Percentiles rank a stretch among this genome's conserved stretches.
phyloP scores from a whole-genome alignment of 352 stramenopile species.

The Phytophthora vignae region DNA sequence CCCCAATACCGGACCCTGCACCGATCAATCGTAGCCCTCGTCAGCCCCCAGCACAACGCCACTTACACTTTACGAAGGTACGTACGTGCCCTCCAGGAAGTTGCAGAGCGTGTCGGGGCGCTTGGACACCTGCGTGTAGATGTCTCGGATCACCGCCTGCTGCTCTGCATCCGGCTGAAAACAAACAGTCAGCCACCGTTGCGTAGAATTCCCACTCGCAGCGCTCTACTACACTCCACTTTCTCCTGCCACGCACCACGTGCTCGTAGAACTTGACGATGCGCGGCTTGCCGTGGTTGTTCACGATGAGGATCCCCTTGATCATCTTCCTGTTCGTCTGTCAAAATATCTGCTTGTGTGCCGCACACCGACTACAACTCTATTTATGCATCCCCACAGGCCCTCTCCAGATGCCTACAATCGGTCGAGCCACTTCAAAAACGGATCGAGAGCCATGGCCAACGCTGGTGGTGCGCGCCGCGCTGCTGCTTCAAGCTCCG shows the following conservation, averaged over 20 bases:
- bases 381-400: too few relatives aligned
- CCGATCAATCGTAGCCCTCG: not conserved
- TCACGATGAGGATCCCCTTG: constrained; percentile 99
- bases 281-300: constrained; percentile 99
- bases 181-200: not conserved
- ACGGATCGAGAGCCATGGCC: constrained; percentile 2
- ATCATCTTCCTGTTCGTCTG: constrained; percentile 88
- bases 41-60: constrained; percentile 1
- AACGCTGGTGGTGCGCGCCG: not conserved
- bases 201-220: not conserved
- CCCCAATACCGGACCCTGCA: constrained; percentile 93
- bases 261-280: constrained; percentile 99
- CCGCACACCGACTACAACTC: not conserved
- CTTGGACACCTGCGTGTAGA: constrained; percentile 99
- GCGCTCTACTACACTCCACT: not conserved
- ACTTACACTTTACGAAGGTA: not conserved
- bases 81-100: constrained; percentile 97
- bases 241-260: constrained; percentile 78
- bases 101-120: constrained; percentile 99
- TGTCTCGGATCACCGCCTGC: constrained; percentile 97
- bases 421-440: too few relatives aligned
- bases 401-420: too few relatives aligned
- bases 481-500: not conserved
- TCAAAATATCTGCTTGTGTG: not conserved
- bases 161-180: constrained; percentile 94